phyloP scores from a whole-genome alignment of 2,329 filamentous ascomycete species.

The Penicillium sp. region DNA sequence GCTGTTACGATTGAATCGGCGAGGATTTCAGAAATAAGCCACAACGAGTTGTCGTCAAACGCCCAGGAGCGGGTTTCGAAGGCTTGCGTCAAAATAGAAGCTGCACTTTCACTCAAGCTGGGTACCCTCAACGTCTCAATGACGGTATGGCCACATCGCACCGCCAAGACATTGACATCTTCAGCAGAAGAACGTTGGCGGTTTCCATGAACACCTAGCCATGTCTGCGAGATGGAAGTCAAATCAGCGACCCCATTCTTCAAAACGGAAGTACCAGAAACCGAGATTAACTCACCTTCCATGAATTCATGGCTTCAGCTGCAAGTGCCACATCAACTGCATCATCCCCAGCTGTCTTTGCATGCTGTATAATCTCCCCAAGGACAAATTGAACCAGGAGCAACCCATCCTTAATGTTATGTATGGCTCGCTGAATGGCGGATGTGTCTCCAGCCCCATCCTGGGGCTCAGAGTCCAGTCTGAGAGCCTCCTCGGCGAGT shows the following conservation, averaged over 20 bases:
- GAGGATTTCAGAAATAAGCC: constrained; percentile 12
- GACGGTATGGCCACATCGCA: constrained; percentile 33
- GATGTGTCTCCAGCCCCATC: constrained; percentile 7
- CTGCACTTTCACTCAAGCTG: constrained; percentile 18
- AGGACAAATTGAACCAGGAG: constrained; percentile 30
- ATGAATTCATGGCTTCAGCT: constrained; percentile 35
- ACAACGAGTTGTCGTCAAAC: constrained; percentile 15
- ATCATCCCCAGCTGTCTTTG: constrained; percentile 20
- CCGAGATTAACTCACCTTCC: constrained; percentile 29
- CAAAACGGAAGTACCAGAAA: too few relatives aligned
- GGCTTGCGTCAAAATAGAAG: constrained; percentile 17
- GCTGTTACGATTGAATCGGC: constrained; percentile 30
- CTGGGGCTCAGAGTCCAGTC: constrained; percentile 18
- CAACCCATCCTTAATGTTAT: constrained; percentile 38
- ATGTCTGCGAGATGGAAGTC: constrained; percentile 26
- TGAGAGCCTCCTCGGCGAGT: constrained; percentile 39
- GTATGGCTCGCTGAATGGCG: constrained; percentile 14
- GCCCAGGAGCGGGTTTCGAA: constrained; percentile 21
- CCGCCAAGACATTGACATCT: constrained; percentile 20
- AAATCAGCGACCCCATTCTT: background rate
- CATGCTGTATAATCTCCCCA: constrained; percentile 22
- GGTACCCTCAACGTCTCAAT: constrained; percentile 25
- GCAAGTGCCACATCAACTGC: constrained; percentile 23
- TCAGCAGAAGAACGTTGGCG: constrained; percentile 11
- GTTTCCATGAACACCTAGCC: constrained; percentile 32